Percentiles rank a stretch among this genome's conserved stretches.
phyloP scores from a whole-genome alignment of 148 eudicot species.

The Hydrangea macrophylla region DNA sequence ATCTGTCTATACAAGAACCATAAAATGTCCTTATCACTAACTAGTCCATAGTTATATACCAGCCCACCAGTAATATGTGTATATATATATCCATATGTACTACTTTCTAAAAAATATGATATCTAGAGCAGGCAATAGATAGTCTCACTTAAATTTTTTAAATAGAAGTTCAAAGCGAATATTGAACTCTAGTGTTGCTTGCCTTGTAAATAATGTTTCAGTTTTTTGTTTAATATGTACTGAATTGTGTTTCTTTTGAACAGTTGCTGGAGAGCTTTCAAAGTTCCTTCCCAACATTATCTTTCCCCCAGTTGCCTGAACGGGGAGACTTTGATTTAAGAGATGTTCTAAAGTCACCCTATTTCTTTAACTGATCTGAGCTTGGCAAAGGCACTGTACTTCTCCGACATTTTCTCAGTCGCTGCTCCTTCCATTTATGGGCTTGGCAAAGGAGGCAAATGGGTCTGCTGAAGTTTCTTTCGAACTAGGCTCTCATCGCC shows the following conservation, averaged over 20 bases:
- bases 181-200: background rate
- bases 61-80: no score
- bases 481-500: no score
- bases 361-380: constrained; percentile 80
- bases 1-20: no score
- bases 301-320: constrained; percentile 80
- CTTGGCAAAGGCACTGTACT: background rate
- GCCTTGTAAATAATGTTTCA: no score
- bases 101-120: background rate
- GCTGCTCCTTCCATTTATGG: background rate
- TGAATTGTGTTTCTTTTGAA: constrained; percentile 15
- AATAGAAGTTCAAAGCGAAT: background rate
- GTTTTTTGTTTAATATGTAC: constrained; percentile 12
- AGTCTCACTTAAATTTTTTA: background rate
- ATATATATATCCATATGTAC: no score
- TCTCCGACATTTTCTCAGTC: background rate
- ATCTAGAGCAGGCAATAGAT: no score
- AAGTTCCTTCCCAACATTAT: constrained; percentile 62
- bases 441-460: constrained; percentile 8
- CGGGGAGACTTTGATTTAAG: constrained; percentile 80
- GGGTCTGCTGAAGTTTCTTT: no score
- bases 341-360: constrained; percentile 76
- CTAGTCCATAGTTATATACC: no score
- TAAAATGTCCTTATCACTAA: no score
- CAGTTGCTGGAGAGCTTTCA: constrained; percentile 91